Percentiles rank a stretch among this genome's conserved stretches.
These are phyloP conservation scores for Hanseniaspora sp. DNA, from an alignment of 1,139 yeast species.

Conservation along the genomic window DNA sequence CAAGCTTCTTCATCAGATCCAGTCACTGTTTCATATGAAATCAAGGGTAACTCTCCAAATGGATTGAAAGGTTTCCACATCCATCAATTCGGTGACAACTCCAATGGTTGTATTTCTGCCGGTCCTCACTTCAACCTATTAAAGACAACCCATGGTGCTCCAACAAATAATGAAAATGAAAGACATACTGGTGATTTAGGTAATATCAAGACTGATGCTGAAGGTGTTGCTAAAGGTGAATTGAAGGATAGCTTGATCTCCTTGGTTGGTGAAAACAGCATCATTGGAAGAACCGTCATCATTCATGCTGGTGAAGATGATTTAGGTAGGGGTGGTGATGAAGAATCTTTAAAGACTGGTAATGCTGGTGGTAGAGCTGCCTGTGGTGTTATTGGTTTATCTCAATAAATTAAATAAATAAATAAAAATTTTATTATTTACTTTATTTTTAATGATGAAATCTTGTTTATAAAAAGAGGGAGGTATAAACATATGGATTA, in stretches of 20 bases:
- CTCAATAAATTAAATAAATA: constrained; percentile 31
- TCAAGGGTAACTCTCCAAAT: constrained; percentile 74
- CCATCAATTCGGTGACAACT: constrained; percentile 96
- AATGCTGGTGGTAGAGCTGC: constrained; percentile 99
- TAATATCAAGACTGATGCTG: constrained; percentile 74
- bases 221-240: constrained; percentile 83
- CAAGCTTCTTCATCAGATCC: constrained; percentile 70
- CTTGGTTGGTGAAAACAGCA: constrained; percentile 73
- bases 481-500: too few species aligned
- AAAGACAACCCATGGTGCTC: constrained; percentile 85
- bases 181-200: constrained; percentile 99
- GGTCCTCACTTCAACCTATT: constrained; percentile 98
- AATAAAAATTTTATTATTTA: too few species aligned
- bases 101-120: constrained; percentile 97
- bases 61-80: constrained; percentile 95
- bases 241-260: constrained; percentile 66
- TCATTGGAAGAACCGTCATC: constrained; percentile 91
- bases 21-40: constrained; percentile 78
- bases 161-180: constrained; percentile 51
- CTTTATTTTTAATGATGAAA: too few species aligned
- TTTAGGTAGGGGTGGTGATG: constrained; percentile 90
- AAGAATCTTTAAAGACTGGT: constrained; percentile 92
- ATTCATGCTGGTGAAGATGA: constrained; percentile 93
- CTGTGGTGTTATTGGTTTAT: constrained; percentile 93
- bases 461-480: too few species aligned